These are phyloP conservation scores for Thalassiosira livingstoniorum DNA, from an alignment of 352 stramenopile species.

Conservation along the genomic window DNA sequence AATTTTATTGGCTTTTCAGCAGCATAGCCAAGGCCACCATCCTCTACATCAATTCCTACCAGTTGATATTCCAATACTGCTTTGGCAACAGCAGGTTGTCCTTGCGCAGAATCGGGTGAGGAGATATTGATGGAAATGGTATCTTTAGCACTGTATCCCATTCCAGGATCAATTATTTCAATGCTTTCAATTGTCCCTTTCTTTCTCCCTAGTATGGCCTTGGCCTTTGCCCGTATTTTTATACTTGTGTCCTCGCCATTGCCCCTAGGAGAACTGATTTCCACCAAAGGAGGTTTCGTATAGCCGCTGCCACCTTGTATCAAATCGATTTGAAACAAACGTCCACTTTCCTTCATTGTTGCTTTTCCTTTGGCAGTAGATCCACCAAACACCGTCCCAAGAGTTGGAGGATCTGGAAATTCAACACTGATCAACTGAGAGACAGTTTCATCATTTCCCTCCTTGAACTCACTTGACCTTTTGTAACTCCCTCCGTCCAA, in stretches of 20 bases:
- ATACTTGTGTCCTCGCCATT: background rate
- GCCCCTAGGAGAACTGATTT: conserved; percentile 28
- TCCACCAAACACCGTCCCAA: conserved; percentile 50
- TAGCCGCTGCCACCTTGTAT: conserved; percentile 73
- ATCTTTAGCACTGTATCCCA: conserved; percentile 69
- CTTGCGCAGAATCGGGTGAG: conserved; percentile 63
- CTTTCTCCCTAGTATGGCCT: conserved; percentile 66
- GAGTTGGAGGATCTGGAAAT: conserved; percentile 69
- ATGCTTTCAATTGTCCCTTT: conserved; percentile 76
- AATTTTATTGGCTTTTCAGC: conserved; percentile 73
- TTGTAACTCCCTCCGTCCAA: conserved; percentile 71
- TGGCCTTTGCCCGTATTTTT: conserved; percentile 51
- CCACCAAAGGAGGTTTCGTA: conserved; percentile 62
- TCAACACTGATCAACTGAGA: conserved; percentile 42
- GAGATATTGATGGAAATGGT: conserved; percentile 66
- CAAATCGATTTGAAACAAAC: conserved; percentile 77
- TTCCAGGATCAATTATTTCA: conserved; percentile 68
- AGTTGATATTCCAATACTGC: conserved; percentile 79
- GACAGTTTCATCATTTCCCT: background rate
- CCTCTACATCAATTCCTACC: conserved; percentile 66
- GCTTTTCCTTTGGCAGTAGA: conserved; percentile 65
- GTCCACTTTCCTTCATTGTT: conserved; percentile 65
- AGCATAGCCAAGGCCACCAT: conserved; percentile 76
- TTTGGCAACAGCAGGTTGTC: conserved; percentile 57
- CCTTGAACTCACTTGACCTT: conserved; percentile 60